Percentiles rank a stretch among this genome's conserved stretches.
These are phyloP conservation scores for Cyberlindnera maritima DNA, from an alignment of 805 yeast genomes.

Conservation along the genomic window DNA sequence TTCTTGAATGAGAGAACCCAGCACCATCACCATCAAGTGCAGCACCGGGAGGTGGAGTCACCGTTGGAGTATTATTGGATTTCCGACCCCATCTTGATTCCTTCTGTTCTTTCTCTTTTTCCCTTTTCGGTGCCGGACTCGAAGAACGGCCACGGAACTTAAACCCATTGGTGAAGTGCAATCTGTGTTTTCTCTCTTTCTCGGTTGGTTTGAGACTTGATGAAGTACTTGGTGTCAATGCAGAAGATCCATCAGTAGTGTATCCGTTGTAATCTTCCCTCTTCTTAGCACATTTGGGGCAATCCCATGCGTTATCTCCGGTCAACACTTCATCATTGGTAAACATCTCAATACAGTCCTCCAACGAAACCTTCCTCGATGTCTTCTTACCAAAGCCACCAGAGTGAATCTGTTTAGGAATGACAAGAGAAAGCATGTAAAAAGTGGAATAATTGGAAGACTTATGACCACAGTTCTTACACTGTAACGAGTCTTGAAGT, in stretches of 20 bases:
- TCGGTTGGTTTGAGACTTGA: constrained; percentile 1
- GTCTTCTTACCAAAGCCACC: constrained; percentile 28
- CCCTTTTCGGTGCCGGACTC: constrained; percentile 18
- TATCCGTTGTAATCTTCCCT: constrained; percentile 1
- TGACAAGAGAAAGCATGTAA: constrained; percentile 60
- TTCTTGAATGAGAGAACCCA: constrained; percentile 8
- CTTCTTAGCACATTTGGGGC: constrained; percentile 59
- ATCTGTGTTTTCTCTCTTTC: constrained; percentile 22
- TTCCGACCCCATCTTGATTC: constrained; percentile 11
- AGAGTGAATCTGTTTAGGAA: constrained; percentile 37
- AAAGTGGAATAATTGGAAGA: constrained; percentile 61
- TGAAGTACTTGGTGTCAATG: background rate
- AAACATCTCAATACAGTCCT: constrained; percentile 62
- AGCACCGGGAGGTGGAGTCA: background rate
- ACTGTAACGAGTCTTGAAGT: constrained; percentile 58
- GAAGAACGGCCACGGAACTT: constrained; percentile 31
- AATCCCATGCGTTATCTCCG: constrained; percentile 81
- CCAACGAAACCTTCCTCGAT: constrained; percentile 41
- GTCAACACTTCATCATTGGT: constrained; percentile 61
- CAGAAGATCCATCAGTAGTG: background rate
- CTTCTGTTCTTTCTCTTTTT: constrained; percentile 6
- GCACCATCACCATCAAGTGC: background rate
- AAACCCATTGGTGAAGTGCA: constrained; percentile 22
- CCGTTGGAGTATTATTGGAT: background rate
- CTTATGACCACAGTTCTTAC: constrained; percentile 62